Base-by-base conservation (phyloP, 768 basidiomycete genomes). In the Leccinum longicurvipes region DNA sequence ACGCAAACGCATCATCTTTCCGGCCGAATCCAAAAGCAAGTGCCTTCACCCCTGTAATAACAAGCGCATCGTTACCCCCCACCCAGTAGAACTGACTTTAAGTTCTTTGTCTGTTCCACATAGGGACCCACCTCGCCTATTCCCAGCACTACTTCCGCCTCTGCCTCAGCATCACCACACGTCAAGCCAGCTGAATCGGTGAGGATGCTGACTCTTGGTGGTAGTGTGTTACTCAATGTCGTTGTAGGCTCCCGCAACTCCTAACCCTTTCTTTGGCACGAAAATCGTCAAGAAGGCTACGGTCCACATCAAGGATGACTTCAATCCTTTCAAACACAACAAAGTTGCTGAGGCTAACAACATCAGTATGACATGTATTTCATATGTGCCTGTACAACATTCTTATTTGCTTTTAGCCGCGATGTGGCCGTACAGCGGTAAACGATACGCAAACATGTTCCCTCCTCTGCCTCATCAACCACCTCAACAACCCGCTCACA, bases 241-340 rank as follows among this genome's bases (percentile, higher is more conserved):
- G 32, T 57, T 53, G 11, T 48, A 79, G 76, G 63, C 73, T n/a
- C 75, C 78, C 48, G 56, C 81, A 24, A 71, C 79, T 10, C 83
- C 85, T 29, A 91, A 97, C 67, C 87, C 92, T 17, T 98, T 98
- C 86, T 98, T 97, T 66, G 91, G 93, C 28, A 77, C 83, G 28
- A 86, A 88, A 32, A 69, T 77, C 19, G 82, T 85, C 69, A 93
- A 93, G 79, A 91, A 89, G 74, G 81, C 79, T 52, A 66, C 80
- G 3, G 87, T 95, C 32, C 88, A 92, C 67, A 82, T 96, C 72
- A 92, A 96, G 74, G 93, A 97, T 63, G 96, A 98, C 68, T 99
- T 99, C 69, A 97, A 95, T 70, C 94, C 96, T 15, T 97, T 96
- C 83, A 92, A 91, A 74, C 83, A 87, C 64, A 82, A 82, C 67